Evolutionary conservation across 768 basidiomycete species (phyloP).

Genomic region (Pisolithus marmoratus): DNA sequence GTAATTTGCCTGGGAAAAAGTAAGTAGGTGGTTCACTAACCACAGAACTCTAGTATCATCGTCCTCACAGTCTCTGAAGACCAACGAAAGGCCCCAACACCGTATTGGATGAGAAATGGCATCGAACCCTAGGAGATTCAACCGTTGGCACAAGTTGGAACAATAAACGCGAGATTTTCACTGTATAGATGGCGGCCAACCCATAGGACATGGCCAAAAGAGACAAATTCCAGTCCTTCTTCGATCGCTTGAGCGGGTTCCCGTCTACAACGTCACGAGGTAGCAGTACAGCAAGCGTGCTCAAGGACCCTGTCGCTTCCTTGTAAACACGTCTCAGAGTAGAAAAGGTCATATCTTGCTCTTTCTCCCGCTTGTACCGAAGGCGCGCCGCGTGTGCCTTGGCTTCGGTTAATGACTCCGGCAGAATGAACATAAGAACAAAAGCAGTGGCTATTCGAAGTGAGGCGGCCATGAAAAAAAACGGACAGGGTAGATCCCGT

Average conservation of each 20-base stretch:
- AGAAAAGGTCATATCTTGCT: neutral
- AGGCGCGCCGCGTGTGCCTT: slow-evolving; percentile 31
- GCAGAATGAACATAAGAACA: slow-evolving; percentile 55
- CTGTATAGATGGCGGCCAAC: slow-evolving; percentile 37
- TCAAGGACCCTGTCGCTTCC: slow-evolving; percentile 58
- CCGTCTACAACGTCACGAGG: slow-evolving; percentile 32
- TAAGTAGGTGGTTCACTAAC: neutral
- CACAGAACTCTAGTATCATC: neutral
- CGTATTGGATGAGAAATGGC: slow-evolving; percentile 61
- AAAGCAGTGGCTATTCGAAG: slow-evolving; percentile 46
- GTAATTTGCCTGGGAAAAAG: slow-evolving; percentile 57
- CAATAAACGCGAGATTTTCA: slow-evolving; percentile 27
- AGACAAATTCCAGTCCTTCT: slow-evolving; percentile 62
- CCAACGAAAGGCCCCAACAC: slow-evolving; percentile 59
- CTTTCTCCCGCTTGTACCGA: slow-evolving; percentile 12
- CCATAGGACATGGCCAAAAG: slow-evolving; percentile 51
- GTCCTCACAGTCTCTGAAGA: slow-evolving; percentile 51
- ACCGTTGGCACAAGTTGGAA: neutral
- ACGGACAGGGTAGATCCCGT: slow-evolving; percentile 55
- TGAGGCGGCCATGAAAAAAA: slow-evolving; percentile 60
- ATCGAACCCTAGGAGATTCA: slow-evolving; percentile 43
- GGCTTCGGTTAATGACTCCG: slow-evolving; percentile 65
- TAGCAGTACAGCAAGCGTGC: slow-evolving; percentile 62
- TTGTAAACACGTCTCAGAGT: slow-evolving; percentile 24
- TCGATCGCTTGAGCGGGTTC: slow-evolving; percentile 36